Conservation (phyloP, 345 rosid genomes). For the sweet orange (Citrus sinensis) region DVS_A1.0 CM039161.1:19421501-19422000, state of each 20-base stretch:
- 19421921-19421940: slow-evolving; percentile 30
- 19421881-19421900: not conserved
- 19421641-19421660: not conserved
- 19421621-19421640: not conserved
- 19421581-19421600: slow-evolving; percentile 55
- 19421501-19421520: slow-evolving; percentile 14
- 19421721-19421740: slow-evolving; percentile 43
- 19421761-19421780: slow-evolving; percentile 57
- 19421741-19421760: slow-evolving; percentile 62
- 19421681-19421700: slow-evolving; percentile 58
- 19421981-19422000: slow-evolving; percentile 50
- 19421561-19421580: slow-evolving; percentile 45
- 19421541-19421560: slow-evolving; percentile 72
- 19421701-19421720: slow-evolving; percentile 51
- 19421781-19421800: slow-evolving; percentile 59
- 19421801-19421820: slow-evolving; percentile 41
- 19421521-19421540: slow-evolving; percentile 37
- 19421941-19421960: slow-evolving; percentile 55
- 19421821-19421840: slow-evolving; percentile 49
- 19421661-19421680: slow-evolving; percentile 33
- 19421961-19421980: slow-evolving; percentile 49
- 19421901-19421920: not conserved
- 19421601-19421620: not conserved
- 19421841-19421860: not conserved
- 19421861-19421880: not conserved